Conservation (phyloP, 371 early-diverging fungal species). For the Syncephalastrum contaminatum region DNA sequence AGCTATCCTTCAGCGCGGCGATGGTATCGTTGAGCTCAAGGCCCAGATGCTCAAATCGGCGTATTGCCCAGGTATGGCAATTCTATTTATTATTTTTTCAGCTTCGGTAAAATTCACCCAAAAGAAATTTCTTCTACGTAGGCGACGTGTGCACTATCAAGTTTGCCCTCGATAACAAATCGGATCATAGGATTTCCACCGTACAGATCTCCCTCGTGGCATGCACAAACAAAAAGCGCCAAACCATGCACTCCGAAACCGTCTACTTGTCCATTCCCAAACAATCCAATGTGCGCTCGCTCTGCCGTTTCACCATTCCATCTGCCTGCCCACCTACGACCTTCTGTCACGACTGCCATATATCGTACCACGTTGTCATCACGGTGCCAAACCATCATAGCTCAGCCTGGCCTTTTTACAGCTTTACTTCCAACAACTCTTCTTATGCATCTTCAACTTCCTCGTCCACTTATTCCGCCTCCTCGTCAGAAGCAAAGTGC, state of each 20-base stretch:
- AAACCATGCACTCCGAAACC: conserved; percentile 30
- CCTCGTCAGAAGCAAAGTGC: conserved; percentile 12
- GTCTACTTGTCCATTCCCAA: conserved; percentile 30
- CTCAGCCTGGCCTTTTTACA: conserved; percentile 9
- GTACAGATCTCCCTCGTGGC: conserved; percentile 1
- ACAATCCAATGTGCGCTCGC: conserved; percentile 21
- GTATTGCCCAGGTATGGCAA: conserved; percentile 44
- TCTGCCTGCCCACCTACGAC: conserved; percentile 32
- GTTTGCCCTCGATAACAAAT: conserved; percentile 32
- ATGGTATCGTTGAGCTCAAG: conserved; percentile 21
- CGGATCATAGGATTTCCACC: conserved; percentile 34
- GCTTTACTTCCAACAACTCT: too few relatives aligned
- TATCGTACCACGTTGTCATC: conserved; percentile 29
- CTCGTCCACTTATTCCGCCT: conserved; percentile 4
- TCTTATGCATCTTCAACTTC: conserved; percentile 3
- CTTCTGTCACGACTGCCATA: conserved; percentile 23
- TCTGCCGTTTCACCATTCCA: conserved; percentile 36
- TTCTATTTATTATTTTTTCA: conserved; percentile 11
- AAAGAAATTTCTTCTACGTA: conserved; percentile 7
- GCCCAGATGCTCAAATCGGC: conserved; percentile 35
- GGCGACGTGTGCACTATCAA: conserved; percentile 44
- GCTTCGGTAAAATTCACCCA: neutral
- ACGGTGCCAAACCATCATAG: conserved; percentile 24
- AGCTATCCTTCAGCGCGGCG: conserved; percentile 23
- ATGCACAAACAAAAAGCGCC: conserved; percentile 16